A percentile compares a stretch with the other conserved stretches of the same genome.
phyloP scores from a whole-genome alignment of 306 rosid genomes.

The Malus orientalis region DNA sequence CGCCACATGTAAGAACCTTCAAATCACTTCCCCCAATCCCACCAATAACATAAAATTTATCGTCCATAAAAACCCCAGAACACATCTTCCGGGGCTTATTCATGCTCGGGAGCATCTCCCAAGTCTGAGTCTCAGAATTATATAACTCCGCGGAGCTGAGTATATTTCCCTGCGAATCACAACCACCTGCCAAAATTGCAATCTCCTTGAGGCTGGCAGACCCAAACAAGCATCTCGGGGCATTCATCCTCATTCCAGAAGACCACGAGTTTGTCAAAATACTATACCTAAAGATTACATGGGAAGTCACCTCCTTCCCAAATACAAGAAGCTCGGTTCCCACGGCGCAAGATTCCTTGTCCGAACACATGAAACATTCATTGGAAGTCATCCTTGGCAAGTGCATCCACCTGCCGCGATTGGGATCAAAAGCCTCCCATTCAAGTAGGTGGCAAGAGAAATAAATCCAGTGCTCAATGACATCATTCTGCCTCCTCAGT shows the following conservation, averaged over 20 bases:
- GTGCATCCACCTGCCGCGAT: conserved; percentile 67
- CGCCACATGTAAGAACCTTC: conserved; percentile 67
- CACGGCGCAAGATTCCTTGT: conserved; percentile 92
- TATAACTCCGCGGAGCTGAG: conserved; percentile 73
- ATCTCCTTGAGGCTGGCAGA: conserved; percentile 84
- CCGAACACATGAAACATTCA: conserved; percentile 83
- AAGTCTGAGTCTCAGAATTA: conserved; percentile 70
- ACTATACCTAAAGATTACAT: conserved; percentile 72
- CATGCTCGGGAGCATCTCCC: conserved; percentile 71
- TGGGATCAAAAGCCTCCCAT: conserved; percentile 93
- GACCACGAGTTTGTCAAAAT: conserved; percentile 84
- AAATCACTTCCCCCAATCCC: conserved; percentile 73
- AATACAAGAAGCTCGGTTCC: conserved; percentile 95
- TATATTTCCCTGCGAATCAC: conserved; percentile 66
- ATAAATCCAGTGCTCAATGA: conserved; percentile 85
- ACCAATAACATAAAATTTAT: conserved; percentile 71
- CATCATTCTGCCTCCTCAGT: conserved; percentile 60
- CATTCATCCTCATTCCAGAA: conserved; percentile 68
- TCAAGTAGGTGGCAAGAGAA: conserved; percentile 72
- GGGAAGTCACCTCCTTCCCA: conserved; percentile 63
- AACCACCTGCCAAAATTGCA: conserved; percentile 94
- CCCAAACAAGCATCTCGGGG: conserved; percentile 88
- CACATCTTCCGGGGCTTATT: conserved; percentile 81
- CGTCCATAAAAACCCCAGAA: conserved; percentile 86
- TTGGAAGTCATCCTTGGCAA: conserved; percentile 80